Percentiles rank a stretch among this genome's conserved stretches.
Conservation (phyloP, 2,329 filamentous ascomycete species). For the Colletotrichum sp. region DNA sequence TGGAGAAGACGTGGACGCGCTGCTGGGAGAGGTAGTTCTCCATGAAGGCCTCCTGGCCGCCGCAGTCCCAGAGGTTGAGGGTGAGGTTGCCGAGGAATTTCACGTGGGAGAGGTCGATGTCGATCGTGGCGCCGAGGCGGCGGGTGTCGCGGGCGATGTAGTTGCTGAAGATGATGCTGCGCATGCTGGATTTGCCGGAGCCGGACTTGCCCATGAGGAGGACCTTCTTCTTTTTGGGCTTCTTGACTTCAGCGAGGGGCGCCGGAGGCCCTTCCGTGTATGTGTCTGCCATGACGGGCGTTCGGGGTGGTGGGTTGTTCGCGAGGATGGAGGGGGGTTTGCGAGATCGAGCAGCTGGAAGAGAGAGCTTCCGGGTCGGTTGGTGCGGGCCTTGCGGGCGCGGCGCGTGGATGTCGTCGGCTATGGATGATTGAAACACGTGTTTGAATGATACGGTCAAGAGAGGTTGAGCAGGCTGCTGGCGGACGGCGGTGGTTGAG, state of each 20-base stretch:
- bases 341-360: not conserved
- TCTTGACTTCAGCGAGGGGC: constrained; percentile 56
- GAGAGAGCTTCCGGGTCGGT: not conserved
- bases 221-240: constrained; percentile 86
- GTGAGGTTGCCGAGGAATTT: constrained; percentile 98
- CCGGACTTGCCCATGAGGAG: constrained; percentile 94
- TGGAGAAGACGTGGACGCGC: constrained; percentile 93
- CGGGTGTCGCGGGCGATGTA: constrained; percentile 97
- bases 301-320: not conserved
- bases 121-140: constrained; percentile 91
- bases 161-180: constrained; percentile 98
- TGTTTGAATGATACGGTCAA: not conserved
- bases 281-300: constrained; percentile 1
- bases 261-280: not conserved
- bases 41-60: constrained; percentile 98
- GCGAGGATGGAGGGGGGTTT: not conserved
- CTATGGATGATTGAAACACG: not conserved
- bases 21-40: constrained; percentile 98
- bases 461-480: not conserved
- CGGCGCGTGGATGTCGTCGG: not conserved
- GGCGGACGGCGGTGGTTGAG: not conserved
- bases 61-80: constrained; percentile 98
- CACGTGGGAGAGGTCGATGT: constrained; percentile 97
- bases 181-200: constrained; percentile 97
- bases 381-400: not conserved